Percentiles rank a stretch among this genome's conserved stretches.
Evolutionary conservation across 2,329 filamentous ascomycete species (phyloP).

Genomic region (Fusarium sp.): DNA sequence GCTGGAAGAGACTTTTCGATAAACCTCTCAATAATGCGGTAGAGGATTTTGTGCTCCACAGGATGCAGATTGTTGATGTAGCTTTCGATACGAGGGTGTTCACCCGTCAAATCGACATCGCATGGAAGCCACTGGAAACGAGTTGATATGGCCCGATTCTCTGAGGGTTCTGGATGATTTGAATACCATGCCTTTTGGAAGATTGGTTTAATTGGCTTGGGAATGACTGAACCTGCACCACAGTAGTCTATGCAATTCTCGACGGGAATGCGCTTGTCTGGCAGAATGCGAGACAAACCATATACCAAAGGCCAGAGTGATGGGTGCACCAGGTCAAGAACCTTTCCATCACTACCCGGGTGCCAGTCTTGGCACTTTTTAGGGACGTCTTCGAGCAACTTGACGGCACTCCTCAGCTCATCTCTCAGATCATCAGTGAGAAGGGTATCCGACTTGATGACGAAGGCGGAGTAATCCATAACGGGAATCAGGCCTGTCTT

Average conservation of each 20-base stretch:
- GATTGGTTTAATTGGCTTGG: no score
- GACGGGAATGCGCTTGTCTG: background rate
- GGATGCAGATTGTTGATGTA: conserved; percentile 72
- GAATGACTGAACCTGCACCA: no score
- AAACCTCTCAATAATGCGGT: conserved; percentile 59
- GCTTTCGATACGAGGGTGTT: conserved; percentile 59
- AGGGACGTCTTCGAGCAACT: background rate
- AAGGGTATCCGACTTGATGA: conserved; percentile 15
- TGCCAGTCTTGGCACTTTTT: conserved; percentile 10
- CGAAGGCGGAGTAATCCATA: background rate
- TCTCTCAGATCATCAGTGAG: background rate
- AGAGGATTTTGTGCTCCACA: conserved; percentile 54
- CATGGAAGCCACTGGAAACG: conserved; percentile 67
- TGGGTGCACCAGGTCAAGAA: background rate
- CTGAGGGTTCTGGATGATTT: no score
- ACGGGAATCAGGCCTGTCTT: background rate
- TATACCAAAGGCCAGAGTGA: conserved; percentile 9
- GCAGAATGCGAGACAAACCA: background rate
- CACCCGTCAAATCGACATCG: conserved; percentile 60
- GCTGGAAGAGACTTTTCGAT: conserved; percentile 60
- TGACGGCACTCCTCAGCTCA: background rate
- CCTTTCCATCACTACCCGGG: background rate
- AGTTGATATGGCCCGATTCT: conserved; percentile 21
- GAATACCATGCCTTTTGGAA: no score
- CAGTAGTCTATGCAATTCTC: background rate